Conservation (phyloP, 768 basidiomycete genomes). For the Daedaleopsis sinensis region DNA sequence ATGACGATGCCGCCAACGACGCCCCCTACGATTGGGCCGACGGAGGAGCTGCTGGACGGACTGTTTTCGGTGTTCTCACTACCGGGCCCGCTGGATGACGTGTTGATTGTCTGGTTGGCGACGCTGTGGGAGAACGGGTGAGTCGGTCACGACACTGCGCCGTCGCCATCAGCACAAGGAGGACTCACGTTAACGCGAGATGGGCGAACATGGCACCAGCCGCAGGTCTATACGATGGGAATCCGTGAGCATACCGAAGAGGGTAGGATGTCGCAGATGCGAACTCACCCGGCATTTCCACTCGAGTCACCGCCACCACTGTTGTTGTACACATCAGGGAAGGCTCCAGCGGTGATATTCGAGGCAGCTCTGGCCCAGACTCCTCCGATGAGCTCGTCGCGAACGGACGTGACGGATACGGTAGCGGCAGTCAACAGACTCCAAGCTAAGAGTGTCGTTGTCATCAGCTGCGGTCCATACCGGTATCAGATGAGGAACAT, state of each 20-base stretch:
- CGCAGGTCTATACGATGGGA: slow-evolving; percentile 6
- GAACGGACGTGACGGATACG: slow-evolving; percentile 12
- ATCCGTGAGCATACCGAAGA: background rate
- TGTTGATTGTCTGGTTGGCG: slow-evolving; percentile 6
- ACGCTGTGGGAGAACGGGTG: background rate
- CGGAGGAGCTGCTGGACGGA: background rate
- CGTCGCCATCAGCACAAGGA: background rate
- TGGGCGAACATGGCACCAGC: slow-evolving; percentile 17
- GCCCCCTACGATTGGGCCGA: slow-evolving; percentile 15
- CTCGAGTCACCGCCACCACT: background rate
- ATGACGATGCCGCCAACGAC: slow-evolving; percentile 10
- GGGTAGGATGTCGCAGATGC: too few relatives aligned
- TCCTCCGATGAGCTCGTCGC: slow-evolving; percentile 7
- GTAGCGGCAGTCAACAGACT: slow-evolving; percentile 16
- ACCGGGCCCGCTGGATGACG: background rate
- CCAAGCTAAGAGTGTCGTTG: slow-evolving; percentile 12
- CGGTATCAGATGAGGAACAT: background rate
- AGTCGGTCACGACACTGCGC: background rate
- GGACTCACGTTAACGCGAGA: slow-evolving; percentile 15
- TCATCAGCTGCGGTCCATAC: background rate
- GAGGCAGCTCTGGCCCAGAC: slow-evolving; percentile 5
- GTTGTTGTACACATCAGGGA: slow-evolving; percentile 9
- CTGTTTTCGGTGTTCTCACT: background rate
- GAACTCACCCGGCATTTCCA: slow-evolving; percentile 11
- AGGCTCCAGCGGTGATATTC: slow-evolving; percentile 10